Evolutionary conservation across 23 red algal genomes (phyloP).

Genomic region (Gracilaria vermiculophylla): DNA sequence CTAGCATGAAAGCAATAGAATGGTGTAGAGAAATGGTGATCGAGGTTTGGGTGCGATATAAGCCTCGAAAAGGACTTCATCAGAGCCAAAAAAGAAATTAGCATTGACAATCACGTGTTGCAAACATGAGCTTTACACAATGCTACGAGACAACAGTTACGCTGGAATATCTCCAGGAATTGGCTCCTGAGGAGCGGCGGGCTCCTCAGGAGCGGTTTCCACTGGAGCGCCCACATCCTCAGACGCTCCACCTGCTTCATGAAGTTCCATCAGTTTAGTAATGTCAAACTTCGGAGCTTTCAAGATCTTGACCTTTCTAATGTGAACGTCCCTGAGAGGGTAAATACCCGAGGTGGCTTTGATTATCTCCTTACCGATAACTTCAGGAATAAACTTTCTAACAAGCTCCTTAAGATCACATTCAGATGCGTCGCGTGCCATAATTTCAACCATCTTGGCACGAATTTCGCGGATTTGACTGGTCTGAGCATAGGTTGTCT

Average conservation of each 20-base stretch:
- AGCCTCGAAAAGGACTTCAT: neutral
- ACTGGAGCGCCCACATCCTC: slow-evolving; percentile 82
- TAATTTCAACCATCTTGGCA: slow-evolving; percentile 96
- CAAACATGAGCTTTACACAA: slow-evolving; percentile 11
- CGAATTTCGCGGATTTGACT: slow-evolving; percentile 93
- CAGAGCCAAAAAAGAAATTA: neutral
- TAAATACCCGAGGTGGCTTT: slow-evolving; percentile 88
- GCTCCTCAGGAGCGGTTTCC: slow-evolving; percentile 38
- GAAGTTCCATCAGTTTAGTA: slow-evolving; percentile 99
- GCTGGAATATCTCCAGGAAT: slow-evolving; percentile 67
- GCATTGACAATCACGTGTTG: neutral
- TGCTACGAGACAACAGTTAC: slow-evolving; percentile 17
- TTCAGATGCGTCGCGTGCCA: slow-evolving; percentile 74
- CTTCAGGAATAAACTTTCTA: slow-evolving; percentile 92
- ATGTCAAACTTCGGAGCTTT: slow-evolving; percentile 95
- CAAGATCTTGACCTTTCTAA: slow-evolving; percentile 97
- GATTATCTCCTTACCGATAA: slow-evolving; percentile 96
- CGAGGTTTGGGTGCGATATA: no score
- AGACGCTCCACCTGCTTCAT: slow-evolving; percentile 63
- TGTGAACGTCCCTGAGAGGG: slow-evolving; percentile 90
- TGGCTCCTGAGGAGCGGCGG: slow-evolving; percentile 48
- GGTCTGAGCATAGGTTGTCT: slow-evolving; percentile 90
- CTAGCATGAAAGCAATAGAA: no score
- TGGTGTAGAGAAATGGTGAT: no score
- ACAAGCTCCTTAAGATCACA: slow-evolving; percentile 96